A percentile compares a stretch with the other conserved stretches of the same genome.
phyloP scores from a whole-genome alignment of 257 asterid species.

The Oldenlandia corymbosa region DNA sequence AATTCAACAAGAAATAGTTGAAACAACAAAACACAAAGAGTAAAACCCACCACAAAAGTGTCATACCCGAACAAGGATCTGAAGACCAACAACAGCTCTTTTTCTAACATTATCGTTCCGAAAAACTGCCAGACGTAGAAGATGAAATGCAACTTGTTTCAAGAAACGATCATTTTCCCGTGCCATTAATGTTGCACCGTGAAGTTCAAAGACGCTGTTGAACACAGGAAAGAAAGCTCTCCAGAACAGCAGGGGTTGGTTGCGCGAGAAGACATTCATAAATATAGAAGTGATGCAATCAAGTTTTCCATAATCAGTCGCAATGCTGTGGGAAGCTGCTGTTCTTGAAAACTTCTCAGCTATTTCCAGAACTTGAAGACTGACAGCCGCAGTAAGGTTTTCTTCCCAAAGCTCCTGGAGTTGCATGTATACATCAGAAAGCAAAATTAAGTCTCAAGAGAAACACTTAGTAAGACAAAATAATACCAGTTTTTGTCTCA shows the following conservation, averaged over 20 bases:
- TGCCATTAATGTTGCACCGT: conserved; percentile 94
- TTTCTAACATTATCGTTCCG: conserved; percentile 80
- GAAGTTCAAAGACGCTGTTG: conserved; percentile 77
- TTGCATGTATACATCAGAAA: conserved; percentile 11
- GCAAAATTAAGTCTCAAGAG: neutral
- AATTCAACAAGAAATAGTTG: conserved; percentile 15
- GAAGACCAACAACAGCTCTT: conserved; percentile 89
- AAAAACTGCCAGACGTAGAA: conserved; percentile 94
- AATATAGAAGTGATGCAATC: conserved; percentile 88
- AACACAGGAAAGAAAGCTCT: conserved; percentile 83
- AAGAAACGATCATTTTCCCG: conserved; percentile 97
- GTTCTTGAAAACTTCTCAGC: conserved; percentile 74
- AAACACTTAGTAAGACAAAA: conserved; percentile 1
- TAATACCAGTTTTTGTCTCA: conserved; percentile 92
- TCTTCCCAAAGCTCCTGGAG: conserved; percentile 99
- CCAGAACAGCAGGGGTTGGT: conserved; percentile 88
- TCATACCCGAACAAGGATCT: conserved; percentile 86
- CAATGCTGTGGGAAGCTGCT: conserved; percentile 73
- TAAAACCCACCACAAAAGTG: conserved; percentile 13
- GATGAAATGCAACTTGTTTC: conserved; percentile 93
- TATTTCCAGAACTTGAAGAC: conserved; percentile 90
- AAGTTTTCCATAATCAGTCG: conserved; percentile 96
- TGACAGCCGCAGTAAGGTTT: conserved; percentile 90
- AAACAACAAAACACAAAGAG: conserved; percentile 7
- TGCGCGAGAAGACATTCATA: conserved; percentile 78